phyloP scores from a whole-genome alignment of 345 rosid species.

The Erucastrum elatum region DNA sequence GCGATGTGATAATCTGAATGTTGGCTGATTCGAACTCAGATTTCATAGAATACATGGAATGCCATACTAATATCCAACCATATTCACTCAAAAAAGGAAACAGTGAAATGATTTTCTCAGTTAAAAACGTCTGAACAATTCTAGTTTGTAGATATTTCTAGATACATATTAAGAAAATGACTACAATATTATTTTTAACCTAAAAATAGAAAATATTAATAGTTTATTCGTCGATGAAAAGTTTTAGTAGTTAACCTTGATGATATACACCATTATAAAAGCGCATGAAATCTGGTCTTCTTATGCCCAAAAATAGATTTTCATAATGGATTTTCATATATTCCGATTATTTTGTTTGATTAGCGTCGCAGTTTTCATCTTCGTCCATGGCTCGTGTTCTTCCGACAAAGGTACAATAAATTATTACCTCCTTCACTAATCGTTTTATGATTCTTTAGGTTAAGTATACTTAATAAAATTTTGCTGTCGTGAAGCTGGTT shows the following conservation, averaged over 20 bases:
- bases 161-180: no score
- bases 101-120: no score
- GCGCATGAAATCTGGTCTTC: background rate
- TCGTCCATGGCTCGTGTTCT: conserved; percentile 28
- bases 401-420: conserved; percentile 13
- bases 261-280: conserved; percentile 4
- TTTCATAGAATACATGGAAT: no score
- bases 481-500: background rate
- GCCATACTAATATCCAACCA: no score
- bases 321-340: conserved; percentile 6
- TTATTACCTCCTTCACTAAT: background rate
- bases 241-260: background rate
- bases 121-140: no score
- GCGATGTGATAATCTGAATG: no score
- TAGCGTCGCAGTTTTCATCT: conserved; percentile 6
- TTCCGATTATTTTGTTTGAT: conserved; percentile 2
- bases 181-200: no score
- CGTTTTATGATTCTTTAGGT: background rate
- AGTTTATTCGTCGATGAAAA: background rate
- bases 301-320: background rate
- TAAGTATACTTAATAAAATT: background rate
- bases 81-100: no score
- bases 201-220: no score
- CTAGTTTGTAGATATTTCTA: no score
- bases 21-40: no score